Conservation (phyloP, 2,329 filamentous ascomycete species). For the Stromatinia cepivora region DNA sequence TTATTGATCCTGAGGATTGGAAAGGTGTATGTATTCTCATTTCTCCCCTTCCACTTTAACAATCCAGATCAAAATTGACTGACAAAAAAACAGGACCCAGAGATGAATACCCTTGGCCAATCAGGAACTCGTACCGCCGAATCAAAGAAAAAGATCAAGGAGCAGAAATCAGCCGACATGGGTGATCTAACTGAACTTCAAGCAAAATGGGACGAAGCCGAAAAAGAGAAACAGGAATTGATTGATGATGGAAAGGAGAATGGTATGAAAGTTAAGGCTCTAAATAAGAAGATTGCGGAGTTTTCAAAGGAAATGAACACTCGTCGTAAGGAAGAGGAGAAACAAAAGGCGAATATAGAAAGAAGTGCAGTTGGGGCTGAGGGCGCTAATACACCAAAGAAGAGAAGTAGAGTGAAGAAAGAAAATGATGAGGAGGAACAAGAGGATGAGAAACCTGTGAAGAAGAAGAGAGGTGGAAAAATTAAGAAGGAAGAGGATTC, state of each 20-base stretch:
- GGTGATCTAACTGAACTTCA: slow-evolving; percentile 28
- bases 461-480: slow-evolving; percentile 16
- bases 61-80: background rate
- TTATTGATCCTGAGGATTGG: slow-evolving; percentile 84
- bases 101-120: slow-evolving; percentile 41
- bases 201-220: slow-evolving; percentile 24
- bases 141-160: slow-evolving; percentile 32
- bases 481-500: slow-evolving; percentile 22
- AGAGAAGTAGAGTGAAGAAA: slow-evolving; percentile 23
- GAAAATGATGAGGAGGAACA: slow-evolving; percentile 25
- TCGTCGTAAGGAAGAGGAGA: slow-evolving; percentile 14
- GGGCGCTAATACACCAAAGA: slow-evolving; percentile 28
- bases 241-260: slow-evolving; percentile 22
- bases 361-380: background rate
- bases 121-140: slow-evolving; percentile 33
- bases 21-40: slow-evolving; percentile 66
- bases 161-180: slow-evolving; percentile 27
- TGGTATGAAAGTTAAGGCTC: slow-evolving; percentile 35
- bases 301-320: slow-evolving; percentile 5
- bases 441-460: slow-evolving; percentile 17
- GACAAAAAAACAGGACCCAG: slow-evolving; percentile 37
- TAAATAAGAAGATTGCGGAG: slow-evolving; percentile 35
- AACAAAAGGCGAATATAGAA: background rate
- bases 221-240: slow-evolving; percentile 3
- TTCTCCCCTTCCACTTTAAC: background rate